These are phyloP conservation scores for Phytophthora constricta DNA, from an alignment of 352 stramenopile genomes.

Conservation along the genomic window DNA sequence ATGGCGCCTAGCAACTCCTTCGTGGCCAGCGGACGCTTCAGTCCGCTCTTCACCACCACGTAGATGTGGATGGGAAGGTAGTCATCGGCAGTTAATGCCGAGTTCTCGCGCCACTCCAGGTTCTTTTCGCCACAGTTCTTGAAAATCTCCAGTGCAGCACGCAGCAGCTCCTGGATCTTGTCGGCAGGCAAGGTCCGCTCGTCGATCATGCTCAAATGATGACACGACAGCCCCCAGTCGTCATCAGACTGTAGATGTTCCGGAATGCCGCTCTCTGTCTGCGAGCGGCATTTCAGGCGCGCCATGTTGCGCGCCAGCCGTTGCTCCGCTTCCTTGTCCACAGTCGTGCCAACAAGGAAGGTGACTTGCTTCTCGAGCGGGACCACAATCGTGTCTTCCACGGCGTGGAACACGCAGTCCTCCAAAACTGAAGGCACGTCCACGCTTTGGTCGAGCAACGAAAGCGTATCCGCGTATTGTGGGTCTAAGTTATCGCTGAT, in stretches of 20 bases:
- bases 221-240: slow-evolving; percentile 80
- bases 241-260: slow-evolving; percentile 79
- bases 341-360: slow-evolving; percentile 70
- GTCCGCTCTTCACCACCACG: slow-evolving; percentile 77
- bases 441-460: slow-evolving; percentile 63
- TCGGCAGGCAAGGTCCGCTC: slow-evolving; percentile 72
- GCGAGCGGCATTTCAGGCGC: slow-evolving; percentile 62
- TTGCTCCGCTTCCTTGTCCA: slow-evolving; percentile 63
- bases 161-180: slow-evolving; percentile 85
- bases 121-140: slow-evolving; percentile 81
- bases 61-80: slow-evolving; percentile 90
- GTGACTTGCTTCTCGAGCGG: slow-evolving; percentile 76
- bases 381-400: slow-evolving; percentile 83
- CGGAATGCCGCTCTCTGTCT: slow-evolving; percentile 79
- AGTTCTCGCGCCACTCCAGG: slow-evolving; percentile 78
- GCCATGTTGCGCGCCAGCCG: slow-evolving; percentile 70
- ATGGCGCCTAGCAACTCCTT: slow-evolving; percentile 83
- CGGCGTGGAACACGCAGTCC: slow-evolving; percentile 71
- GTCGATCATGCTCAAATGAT: slow-evolving; percentile 87
- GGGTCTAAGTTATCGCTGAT: slow-evolving; percentile 67
- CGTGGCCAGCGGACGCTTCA: slow-evolving; percentile 76
- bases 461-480: slow-evolving; percentile 73
- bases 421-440: slow-evolving; percentile 62
- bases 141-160: slow-evolving; percentile 82
- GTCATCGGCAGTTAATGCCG: slow-evolving; percentile 79